Percentiles rank a stretch among this genome's conserved stretches.
These are phyloP conservation scores for Aspergillus candidus DNA, from an alignment of 2,329 filamentous ascomycete genomes.

Conservation along the genomic window DNA sequence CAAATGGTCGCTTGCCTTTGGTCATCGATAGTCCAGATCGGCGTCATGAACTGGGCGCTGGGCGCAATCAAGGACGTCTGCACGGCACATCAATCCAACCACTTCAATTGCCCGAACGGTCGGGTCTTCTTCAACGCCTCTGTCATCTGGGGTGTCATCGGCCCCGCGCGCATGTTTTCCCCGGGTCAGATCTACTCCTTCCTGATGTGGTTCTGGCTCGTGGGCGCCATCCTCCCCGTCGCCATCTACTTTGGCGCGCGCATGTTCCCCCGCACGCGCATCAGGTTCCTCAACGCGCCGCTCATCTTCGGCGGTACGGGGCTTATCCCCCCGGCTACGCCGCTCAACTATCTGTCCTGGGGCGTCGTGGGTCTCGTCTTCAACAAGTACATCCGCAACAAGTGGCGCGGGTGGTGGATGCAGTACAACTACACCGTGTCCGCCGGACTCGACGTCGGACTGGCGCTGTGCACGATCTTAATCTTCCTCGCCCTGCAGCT, in stretches of 20 bases:
- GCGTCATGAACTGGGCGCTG: slow-evolving; percentile 41
- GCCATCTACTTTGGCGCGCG: slow-evolving; percentile 58
- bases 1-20: slow-evolving; percentile 49
- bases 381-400: slow-evolving; percentile 61
- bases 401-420: slow-evolving; percentile 67
- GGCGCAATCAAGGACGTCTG: slow-evolving; percentile 60
- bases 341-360: slow-evolving; percentile 67
- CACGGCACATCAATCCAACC: slow-evolving; percentile 51
- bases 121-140: slow-evolving; percentile 63
- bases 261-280: slow-evolving; percentile 54
- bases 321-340: slow-evolving; percentile 62
- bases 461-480: slow-evolving; percentile 60
- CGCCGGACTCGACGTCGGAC: slow-evolving; percentile 62
- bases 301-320: slow-evolving; percentile 62
- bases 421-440: slow-evolving; percentile 73
- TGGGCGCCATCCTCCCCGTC: slow-evolving; percentile 58
- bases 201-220: slow-evolving; percentile 66
- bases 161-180: slow-evolving; percentile 64
- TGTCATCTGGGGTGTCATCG: slow-evolving; percentile 68
- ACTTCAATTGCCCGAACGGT: slow-evolving; percentile 54
- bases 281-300: slow-evolving; percentile 62
- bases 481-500: slow-evolving; percentile 65
- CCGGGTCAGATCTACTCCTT: slow-evolving; percentile 55
- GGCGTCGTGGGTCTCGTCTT: slow-evolving; percentile 61
- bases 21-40: slow-evolving; percentile 46